Evolutionary conservation across 2,329 filamentous ascomycete genomes (phyloP), one percentile per base, ranked within the genome.

Genomic region (Pestalotiopsis sp.): DNA sequence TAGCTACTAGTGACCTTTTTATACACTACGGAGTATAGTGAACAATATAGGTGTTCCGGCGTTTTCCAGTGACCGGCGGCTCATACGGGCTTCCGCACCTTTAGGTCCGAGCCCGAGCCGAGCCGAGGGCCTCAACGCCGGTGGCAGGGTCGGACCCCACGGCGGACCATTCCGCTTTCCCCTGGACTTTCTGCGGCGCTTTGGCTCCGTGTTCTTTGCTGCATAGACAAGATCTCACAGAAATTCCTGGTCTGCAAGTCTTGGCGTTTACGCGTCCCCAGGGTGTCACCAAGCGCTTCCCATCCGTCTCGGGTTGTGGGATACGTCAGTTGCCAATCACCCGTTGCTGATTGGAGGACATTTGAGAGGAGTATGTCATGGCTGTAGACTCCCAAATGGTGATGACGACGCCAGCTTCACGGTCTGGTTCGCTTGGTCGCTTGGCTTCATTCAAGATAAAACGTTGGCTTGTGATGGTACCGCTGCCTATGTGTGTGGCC

Each of bases 191-290:
- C 45, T 52, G 17, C 45, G 45, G 45, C 45, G 14, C 20, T 20
- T 17, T 52, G 7, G 45, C 45, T 52, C 45, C 45, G 45, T 23
- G 45, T 20, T 52, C 17, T n/a, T 52, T 20, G 45, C n/a, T 52
- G 45, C n/a, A 52, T n/a, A 52, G 14, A 52, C 7, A 49, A 49
- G 41, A 49, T 49, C 13, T 49, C 41, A 52, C 45, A 52, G 20
- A n/a, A 52, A n/a, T 52, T 20, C 45, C 45, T 52, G 45, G 45
- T 52, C n/a, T 52, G 3, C 13, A 17, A 17, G 45, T 62, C 59
- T 62, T 62, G 59, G 59, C 59, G 59, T 62, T 62, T n/a, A 62
- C 59, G 59, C 59, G 59, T 62, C 45, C 45, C 45, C 27, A 62
- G 7, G 17, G 9, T 20, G 14, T 40, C 31, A 38, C n/a, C 31